Conservation (phyloP, 2,329 filamentous ascomycete species). For the Ascochyta pisi region DNA sequence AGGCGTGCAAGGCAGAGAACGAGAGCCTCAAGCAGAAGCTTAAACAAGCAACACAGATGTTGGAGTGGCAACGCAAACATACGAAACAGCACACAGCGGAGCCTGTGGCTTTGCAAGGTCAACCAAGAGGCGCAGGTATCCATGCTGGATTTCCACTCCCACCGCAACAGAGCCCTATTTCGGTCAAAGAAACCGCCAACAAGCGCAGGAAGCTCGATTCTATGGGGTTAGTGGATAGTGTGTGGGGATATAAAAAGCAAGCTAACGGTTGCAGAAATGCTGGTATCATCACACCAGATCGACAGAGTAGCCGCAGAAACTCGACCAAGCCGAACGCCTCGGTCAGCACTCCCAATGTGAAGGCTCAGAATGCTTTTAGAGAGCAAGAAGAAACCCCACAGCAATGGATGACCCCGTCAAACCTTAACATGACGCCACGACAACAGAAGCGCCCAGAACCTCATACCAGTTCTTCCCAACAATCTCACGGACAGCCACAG, state of each 20-base stretch:
- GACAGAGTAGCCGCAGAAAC: background rate
- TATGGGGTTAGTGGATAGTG: background rate
- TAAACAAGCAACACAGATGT: background rate
- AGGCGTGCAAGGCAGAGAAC: background rate
- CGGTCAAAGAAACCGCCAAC: background rate
- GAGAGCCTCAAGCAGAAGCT: slow-evolving; percentile 3
- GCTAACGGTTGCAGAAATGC: background rate
- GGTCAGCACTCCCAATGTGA: background rate
- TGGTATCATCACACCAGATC: background rate
- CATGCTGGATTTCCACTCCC: background rate
- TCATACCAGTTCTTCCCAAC: background rate
- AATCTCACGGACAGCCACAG: background rate
- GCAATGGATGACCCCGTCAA: background rate
- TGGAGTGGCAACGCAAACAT: background rate
- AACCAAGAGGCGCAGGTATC: background rate
- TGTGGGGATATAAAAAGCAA: rapidly evolving
- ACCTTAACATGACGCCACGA: background rate
- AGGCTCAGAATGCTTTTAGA: background rate
- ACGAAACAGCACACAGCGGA: background rate
- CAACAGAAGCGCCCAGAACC: background rate
- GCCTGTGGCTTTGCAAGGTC: background rate
- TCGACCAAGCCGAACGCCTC: background rate
- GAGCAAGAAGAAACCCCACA: background rate
- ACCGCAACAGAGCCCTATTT: background rate
- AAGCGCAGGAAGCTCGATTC: slow-evolving; percentile 6